phyloP scores from a whole-genome alignment of 2,329 filamentous ascomycete genomes.

The Diaporthe sp. region DNA sequence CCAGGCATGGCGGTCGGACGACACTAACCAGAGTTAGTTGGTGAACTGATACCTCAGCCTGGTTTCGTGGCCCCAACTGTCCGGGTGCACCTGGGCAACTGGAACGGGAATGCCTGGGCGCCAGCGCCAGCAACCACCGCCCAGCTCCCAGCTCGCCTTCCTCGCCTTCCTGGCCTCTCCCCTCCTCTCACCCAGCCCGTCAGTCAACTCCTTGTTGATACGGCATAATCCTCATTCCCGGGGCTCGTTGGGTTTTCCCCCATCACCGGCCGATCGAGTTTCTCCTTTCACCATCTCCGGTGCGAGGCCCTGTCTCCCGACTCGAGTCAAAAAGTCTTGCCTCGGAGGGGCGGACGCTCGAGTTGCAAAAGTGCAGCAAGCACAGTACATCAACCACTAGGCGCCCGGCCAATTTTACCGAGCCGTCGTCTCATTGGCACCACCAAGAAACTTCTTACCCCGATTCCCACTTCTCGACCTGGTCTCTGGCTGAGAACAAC shows the following conservation, averaged over 20 bases:
- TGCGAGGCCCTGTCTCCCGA: slow-evolving; percentile 8
- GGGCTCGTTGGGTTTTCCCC: too few species aligned
- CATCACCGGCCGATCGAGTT: slow-evolving; percentile 4
- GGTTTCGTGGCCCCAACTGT: slow-evolving; percentile 17
- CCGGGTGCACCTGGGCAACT: slow-evolving; percentile 9
- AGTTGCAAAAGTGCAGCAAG: slow-evolving; percentile 22
- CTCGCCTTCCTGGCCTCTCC: background rate
- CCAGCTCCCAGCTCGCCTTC: background rate
- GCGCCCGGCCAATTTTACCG: slow-evolving; percentile 29
- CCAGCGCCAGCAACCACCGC: slow-evolving; percentile 8
- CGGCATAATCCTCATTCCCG: slow-evolving; percentile 25
- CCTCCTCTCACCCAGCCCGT: slow-evolving; percentile 5
- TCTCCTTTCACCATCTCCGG: slow-evolving; percentile 4
- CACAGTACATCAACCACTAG: slow-evolving; percentile 25
- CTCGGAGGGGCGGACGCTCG: slow-evolving; percentile 22
- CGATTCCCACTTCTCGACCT: slow-evolving; percentile 33
- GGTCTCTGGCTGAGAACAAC: slow-evolving; percentile 24
- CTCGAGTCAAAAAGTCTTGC: background rate
- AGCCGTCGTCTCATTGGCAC: slow-evolving; percentile 29
- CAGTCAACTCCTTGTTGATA: slow-evolving; percentile 6
- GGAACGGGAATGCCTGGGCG: slow-evolving; percentile 23
- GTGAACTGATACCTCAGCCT: slow-evolving; percentile 28
- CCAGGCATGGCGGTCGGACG: slow-evolving; percentile 17
- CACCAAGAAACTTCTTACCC: slow-evolving; percentile 34
- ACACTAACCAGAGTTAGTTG: slow-evolving; percentile 33